A percentile compares a stretch with the other conserved stretches of the same genome.
Conservation (phyloP, 2,329 filamentous ascomycete species). For the Nemania sp. region DNA sequence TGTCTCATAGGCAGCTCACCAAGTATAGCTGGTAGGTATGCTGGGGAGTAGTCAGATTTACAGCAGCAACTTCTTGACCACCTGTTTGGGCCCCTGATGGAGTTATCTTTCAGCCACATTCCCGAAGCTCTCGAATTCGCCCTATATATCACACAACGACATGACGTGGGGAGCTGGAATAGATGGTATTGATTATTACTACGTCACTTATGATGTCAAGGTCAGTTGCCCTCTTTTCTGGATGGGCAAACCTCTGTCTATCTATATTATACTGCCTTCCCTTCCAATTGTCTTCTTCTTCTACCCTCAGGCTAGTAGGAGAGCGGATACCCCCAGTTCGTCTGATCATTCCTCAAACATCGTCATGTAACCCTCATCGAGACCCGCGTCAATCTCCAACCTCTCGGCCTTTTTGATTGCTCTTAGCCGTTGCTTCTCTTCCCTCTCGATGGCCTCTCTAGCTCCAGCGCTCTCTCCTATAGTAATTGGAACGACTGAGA, state of each 20-base stretch:
- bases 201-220: too few relatives aligned
- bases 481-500: not conserved
- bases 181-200: too few relatives aligned
- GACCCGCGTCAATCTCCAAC: not conserved
- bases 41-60: too few relatives aligned
- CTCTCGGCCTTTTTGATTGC: not conserved
- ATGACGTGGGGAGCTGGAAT: too few relatives aligned
- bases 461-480: not conserved
- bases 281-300: not conserved
- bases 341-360: conserved; percentile 1
- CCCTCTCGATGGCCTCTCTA: not conserved
- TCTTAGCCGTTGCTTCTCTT: conserved; percentile 9
- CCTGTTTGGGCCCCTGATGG: too few relatives aligned
- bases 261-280: conserved; percentile 2
- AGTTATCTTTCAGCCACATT: too few relatives aligned
- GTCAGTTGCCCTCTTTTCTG: too few relatives aligned
- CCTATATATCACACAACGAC: too few relatives aligned
- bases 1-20: too few relatives aligned
- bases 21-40: too few relatives aligned
- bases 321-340: not conserved
- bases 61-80: too few relatives aligned
- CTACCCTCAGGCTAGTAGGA: not conserved
- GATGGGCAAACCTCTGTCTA: not conserved
- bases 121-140: too few relatives aligned
- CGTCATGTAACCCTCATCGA: not conserved